A percentile compares a stretch with the other conserved stretches of the same genome.
phyloP scores from a whole-genome alignment of 257 asterid species.

The Solanum acaule region DNA sequence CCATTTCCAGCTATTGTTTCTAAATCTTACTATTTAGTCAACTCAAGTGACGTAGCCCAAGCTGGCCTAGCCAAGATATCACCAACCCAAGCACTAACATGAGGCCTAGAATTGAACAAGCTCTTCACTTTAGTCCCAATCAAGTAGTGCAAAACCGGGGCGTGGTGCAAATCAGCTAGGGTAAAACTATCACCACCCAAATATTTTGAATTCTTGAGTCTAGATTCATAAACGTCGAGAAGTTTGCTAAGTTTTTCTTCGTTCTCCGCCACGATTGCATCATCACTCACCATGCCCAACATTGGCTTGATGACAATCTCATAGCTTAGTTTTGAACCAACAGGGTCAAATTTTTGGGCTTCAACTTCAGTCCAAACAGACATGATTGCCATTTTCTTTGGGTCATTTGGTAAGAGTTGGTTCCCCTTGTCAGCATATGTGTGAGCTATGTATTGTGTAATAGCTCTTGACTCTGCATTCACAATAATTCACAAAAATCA shows the following conservation, averaged over 20 bases:
- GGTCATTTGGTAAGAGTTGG: conserved; percentile 19
- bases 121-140: background rate
- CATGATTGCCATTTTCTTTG: conserved; percentile 6
- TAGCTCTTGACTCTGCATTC: conserved; percentile 65
- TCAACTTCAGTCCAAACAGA: conserved; percentile 26
- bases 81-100: background rate
- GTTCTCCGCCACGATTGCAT: background rate
- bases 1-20: background rate
- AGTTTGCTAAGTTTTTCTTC: background rate
- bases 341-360: conserved; percentile 38
- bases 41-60: background rate
- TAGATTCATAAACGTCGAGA: conserved; percentile 28
- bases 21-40: background rate
- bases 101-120: background rate
- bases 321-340: conserved; percentile 19
- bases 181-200: background rate
- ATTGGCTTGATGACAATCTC: conserved; percentile 37
- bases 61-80: background rate
- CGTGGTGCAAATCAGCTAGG: background rate
- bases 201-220: conserved; percentile 29
- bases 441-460: conserved; percentile 31
- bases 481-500: background rate
- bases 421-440: conserved; percentile 43
- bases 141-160: background rate
- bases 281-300: conserved; percentile 15